These are phyloP conservation scores for Diaporthe sp. DNA, from an alignment of 2,329 filamentous ascomycete species.

Conservation along the genomic window DNA sequence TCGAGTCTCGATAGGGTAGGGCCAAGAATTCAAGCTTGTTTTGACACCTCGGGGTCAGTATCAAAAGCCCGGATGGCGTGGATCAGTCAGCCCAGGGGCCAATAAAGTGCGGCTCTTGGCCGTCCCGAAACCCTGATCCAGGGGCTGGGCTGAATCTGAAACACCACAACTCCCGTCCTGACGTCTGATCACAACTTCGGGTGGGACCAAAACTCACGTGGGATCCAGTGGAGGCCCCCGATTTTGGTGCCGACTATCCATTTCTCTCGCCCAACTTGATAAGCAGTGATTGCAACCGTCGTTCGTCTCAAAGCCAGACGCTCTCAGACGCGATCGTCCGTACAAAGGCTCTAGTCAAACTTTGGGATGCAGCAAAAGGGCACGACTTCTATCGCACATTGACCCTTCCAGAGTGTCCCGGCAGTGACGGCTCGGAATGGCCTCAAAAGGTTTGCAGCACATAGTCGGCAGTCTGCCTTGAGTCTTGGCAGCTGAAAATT, in stretches of 20 bases:
- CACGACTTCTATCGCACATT: not conserved
- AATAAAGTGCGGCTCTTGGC: conserved; percentile 26
- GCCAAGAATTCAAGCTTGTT: conserved; percentile 34
- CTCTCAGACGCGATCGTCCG: conserved; percentile 21
- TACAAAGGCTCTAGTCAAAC: not conserved
- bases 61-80: conserved; percentile 33
- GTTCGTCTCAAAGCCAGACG: conserved; percentile 24
- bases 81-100: conserved; percentile 13
- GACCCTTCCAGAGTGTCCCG: not conserved
- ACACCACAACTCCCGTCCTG: conserved; percentile 37
- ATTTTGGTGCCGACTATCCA: conserved; percentile 10
- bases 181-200: conserved; percentile 29
- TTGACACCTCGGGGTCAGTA: conserved; percentile 24
- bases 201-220: conserved; percentile 19
- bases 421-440: not conserved
- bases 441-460: not conserved
- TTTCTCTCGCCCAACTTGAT: not conserved
- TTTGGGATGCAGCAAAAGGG: not conserved
- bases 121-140: conserved; percentile 33
- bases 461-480: conserved; percentile 4
- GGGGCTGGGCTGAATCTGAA: conserved; percentile 37
- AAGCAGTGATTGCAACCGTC: conserved; percentile 23
- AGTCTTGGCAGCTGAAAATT: conserved; percentile 25
- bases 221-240: conserved; percentile 14
- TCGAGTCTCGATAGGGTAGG: not conserved